Conservation (phyloP, 768 basidiomycete genomes). For the Russula brevipes region DNA sequence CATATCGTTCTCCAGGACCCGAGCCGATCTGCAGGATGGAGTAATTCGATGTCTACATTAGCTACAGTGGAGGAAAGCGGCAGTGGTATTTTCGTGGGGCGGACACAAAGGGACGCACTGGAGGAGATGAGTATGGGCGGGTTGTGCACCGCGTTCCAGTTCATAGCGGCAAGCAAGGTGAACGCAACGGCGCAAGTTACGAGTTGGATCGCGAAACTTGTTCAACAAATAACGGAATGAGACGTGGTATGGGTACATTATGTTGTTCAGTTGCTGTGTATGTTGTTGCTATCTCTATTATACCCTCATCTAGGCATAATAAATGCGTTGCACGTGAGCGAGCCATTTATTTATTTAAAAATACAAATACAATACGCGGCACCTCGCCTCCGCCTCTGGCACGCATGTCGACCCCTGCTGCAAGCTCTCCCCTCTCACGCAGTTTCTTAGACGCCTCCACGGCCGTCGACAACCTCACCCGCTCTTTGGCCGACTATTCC, state of each 20-base stretch:
- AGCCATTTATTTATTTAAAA: no score
- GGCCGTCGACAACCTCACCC: constrained; percentile 76
- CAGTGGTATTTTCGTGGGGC: constrained; percentile 36
- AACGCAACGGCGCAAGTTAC: constrained; percentile 54
- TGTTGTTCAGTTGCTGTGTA: constrained; percentile 12
- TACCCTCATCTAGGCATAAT: constrained; percentile 22
- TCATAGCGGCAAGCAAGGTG: constrained; percentile 44
- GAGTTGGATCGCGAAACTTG: constrained; percentile 67
- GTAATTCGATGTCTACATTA: constrained; percentile 60
- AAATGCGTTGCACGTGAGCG: constrained; percentile 1
- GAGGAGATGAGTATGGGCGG: constrained; percentile 73
- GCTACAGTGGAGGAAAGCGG: constrained; percentile 53
- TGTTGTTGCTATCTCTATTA: constrained; percentile 21
- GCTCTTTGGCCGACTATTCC: constrained; percentile 67
- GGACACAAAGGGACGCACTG: constrained; percentile 52
- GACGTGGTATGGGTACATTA: constrained; percentile 6
- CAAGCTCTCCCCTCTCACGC: constrained; percentile 31
- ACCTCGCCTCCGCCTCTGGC: not conserved
- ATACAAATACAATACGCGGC: no score
- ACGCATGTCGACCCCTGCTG: constrained; percentile 13
- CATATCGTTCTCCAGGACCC: constrained; percentile 59
- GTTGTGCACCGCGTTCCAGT: constrained; percentile 65
- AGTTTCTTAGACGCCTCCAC: constrained; percentile 33
- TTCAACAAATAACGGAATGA: constrained; percentile 47
- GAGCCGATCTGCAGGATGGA: constrained; percentile 37